Conservation (phyloP, 192 early-diverging fungal genomes). For the Jimgerdemannia flammicorona region DNA sequence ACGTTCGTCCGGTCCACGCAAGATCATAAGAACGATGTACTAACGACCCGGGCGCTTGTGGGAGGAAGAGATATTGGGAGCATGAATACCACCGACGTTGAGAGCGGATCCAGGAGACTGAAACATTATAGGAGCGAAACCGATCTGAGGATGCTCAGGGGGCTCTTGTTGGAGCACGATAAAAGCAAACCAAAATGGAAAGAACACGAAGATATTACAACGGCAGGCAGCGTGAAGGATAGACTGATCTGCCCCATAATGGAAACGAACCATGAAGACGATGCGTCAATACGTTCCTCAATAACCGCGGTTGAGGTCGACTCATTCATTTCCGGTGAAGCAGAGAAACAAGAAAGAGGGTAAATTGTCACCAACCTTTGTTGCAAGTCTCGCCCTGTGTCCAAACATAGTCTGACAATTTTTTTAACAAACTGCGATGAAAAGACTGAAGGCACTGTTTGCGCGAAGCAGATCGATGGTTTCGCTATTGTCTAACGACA, state of each 20-base stretch:
- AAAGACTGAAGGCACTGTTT: neutral
- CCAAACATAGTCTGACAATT: neutral
- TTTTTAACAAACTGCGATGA: neutral
- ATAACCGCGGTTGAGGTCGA: neutral
- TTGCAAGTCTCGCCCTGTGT: too few species aligned
- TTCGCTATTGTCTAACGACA: neutral
- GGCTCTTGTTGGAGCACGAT: neutral
- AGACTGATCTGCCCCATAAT: too few species aligned
- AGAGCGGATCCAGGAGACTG: neutral
- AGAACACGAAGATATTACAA: neutral
- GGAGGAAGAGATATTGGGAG: constrained; percentile 1
- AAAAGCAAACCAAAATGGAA: neutral
- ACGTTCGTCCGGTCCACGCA: constrained; percentile 14
- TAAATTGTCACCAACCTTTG: neutral
- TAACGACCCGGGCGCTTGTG: neutral
- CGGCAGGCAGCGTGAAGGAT: neutral
- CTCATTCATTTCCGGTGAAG: neutral
- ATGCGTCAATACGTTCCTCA: neutral
- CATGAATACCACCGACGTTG: neutral
- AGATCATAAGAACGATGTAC: neutral
- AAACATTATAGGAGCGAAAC: constrained; percentile 26
- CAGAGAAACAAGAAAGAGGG: neutral
- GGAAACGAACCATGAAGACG: too few species aligned
- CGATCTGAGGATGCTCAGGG: constrained; percentile 10
- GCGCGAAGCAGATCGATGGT: neutral